Conservation (phyloP, 1,284 basidiomycete species). For the Thecaphora thlaspeos region DNA sequence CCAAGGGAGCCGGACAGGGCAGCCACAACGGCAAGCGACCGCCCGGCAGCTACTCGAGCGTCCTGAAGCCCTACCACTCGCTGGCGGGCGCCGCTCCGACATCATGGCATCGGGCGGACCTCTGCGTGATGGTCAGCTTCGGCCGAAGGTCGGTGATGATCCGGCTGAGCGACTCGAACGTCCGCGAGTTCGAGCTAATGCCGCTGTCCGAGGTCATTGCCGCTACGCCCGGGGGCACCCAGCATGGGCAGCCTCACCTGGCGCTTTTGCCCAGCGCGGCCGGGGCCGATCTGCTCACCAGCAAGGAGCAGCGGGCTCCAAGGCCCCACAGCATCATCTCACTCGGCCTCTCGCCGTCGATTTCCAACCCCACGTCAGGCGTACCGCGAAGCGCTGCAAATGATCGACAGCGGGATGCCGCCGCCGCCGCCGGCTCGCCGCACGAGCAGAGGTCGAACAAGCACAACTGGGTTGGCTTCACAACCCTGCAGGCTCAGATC, state of each 20-base stretch:
- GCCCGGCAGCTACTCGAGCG: conserved; percentile 3
- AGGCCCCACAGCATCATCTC: not conserved
- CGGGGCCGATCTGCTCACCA: not conserved
- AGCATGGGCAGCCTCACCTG: conserved; percentile 3
- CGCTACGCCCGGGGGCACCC: conserved; percentile 1
- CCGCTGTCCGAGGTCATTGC: conserved; percentile 20
- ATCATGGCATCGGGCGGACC: conserved; percentile 36
- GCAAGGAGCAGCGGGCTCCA: not conserved
- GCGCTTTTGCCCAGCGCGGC: conserved; percentile 8
- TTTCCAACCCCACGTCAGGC: not conserved
- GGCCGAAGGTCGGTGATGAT: conserved; percentile 39
- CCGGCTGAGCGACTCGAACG: conserved; percentile 35
- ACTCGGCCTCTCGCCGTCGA: not conserved
- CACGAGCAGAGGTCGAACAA: conserved; percentile 17
- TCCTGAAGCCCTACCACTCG: conserved; percentile 9
- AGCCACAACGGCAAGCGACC: conserved; percentile 4
- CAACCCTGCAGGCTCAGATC: conserved; percentile 22
- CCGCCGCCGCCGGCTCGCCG: too few species aligned
- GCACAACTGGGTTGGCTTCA: conserved; percentile 37
- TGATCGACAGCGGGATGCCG: too few species aligned
- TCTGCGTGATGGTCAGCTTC: conserved; percentile 42
- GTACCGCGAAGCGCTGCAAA: too few species aligned
- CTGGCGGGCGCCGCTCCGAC: conserved; percentile 15
- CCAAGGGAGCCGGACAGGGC: conserved; percentile 7
- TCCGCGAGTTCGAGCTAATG: conserved; percentile 40